A percentile compares a stretch with the other conserved stretches of the same genome.
phyloP scores from a whole-genome alignment of 164 flowering plant genomes.

The Cinnamomum micranthum region DNA sequence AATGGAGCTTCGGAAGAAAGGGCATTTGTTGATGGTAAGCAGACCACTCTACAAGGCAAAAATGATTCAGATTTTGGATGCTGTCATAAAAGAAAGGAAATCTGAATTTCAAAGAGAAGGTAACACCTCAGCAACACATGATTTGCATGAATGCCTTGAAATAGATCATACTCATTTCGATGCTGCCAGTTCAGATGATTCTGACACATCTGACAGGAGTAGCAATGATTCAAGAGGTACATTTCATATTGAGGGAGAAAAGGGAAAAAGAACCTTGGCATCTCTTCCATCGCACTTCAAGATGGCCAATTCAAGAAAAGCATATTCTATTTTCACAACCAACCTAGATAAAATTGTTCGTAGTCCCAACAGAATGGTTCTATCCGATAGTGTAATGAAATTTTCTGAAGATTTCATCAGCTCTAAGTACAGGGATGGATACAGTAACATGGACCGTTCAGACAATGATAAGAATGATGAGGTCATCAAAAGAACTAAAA shows the following conservation, averaged over 20 bases:
- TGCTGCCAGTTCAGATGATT: constrained; percentile 58
- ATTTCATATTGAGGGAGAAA: constrained; percentile 19
- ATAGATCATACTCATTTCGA: constrained; percentile 50
- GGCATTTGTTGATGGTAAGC: constrained; percentile 72
- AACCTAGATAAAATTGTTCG: background rate
- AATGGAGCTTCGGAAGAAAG: constrained; percentile 71
- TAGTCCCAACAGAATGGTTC: background rate
- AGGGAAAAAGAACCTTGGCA: constrained; percentile 14
- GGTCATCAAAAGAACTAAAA: background rate
- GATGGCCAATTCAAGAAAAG: background rate
- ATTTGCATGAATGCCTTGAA: constrained; percentile 64
- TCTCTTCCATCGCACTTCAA: constrained; percentile 16
- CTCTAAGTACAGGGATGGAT: background rate
- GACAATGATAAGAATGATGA: background rate
- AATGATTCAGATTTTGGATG: constrained; percentile 77
- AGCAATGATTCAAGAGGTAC: constrained; percentile 11
- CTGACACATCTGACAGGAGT: constrained; percentile 41
- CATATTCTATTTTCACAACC: background rate
- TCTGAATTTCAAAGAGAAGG: constrained; percentile 31
- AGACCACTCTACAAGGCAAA: constrained; percentile 80
- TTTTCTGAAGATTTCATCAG: background rate
- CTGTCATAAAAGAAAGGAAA: constrained; percentile 44
- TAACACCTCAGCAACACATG: constrained; percentile 25
- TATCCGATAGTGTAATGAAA: background rate
- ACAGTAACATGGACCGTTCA: background rate